Conservation (phyloP, 192 early-diverging fungal genomes). For the Gonapodya sp. region DNA sequence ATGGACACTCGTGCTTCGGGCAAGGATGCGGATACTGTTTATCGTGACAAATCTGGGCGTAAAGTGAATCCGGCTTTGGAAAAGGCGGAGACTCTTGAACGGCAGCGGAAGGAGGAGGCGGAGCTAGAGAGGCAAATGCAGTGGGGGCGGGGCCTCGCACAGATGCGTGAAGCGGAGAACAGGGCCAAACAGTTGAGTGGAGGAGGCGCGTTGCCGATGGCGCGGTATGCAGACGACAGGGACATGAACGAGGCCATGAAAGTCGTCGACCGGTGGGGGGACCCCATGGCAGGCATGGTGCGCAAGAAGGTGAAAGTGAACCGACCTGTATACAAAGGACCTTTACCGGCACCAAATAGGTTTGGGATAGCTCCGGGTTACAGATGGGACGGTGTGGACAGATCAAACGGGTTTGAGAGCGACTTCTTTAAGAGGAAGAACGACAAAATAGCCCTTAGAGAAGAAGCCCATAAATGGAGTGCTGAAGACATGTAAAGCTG, state of each 20-base stretch:
- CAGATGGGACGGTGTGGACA: constrained; percentile 70
- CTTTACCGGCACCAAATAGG: constrained; percentile 53
- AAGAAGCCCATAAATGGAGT: constrained; percentile 48
- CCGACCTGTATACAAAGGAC: constrained; percentile 38
- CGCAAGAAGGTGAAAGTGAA: constrained; percentile 27
- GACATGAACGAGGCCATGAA: constrained; percentile 44
- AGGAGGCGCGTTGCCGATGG: constrained; percentile 28
- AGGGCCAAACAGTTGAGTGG: constrained; percentile 20
- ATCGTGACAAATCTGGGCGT: constrained; percentile 53
- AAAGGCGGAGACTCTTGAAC: constrained; percentile 25
- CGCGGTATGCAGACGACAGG: constrained; percentile 32
- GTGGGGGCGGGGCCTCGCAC: constrained; percentile 56
- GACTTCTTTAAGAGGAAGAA: constrained; percentile 34
- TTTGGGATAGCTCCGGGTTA: constrained; percentile 65
- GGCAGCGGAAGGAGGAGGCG: constrained; percentile 25
- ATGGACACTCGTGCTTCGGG: constrained; percentile 10
- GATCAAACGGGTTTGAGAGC: constrained; percentile 66
- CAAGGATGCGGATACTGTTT: constrained; percentile 40
- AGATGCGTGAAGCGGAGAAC: constrained; percentile 28
- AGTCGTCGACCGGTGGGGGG: constrained; percentile 51
- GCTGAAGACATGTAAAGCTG: constrained; percentile 54
- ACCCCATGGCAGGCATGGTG: constrained; percentile 49
- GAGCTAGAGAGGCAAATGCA: constrained; percentile 32
- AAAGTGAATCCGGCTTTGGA: constrained; percentile 39
- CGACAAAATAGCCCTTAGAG: constrained; percentile 16